Conservation (phyloP, 1,284 basidiomycete species). For the Boletus semigastroideus region DNA sequence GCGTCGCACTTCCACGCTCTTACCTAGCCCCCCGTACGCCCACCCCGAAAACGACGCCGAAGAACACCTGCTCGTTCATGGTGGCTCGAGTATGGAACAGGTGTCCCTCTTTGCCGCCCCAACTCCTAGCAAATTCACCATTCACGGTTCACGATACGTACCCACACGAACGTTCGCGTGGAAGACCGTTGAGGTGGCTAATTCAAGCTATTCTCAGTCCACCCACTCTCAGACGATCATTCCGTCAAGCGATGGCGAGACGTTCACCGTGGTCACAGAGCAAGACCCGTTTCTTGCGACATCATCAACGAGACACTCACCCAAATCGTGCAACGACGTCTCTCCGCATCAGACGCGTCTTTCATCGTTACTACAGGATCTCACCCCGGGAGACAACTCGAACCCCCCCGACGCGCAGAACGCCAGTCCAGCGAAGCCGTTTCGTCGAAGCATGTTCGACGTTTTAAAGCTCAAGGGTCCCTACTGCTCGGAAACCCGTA, state of each 20-base stretch:
- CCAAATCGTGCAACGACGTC: not conserved
- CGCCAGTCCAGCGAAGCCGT: slow-evolving; percentile 11
- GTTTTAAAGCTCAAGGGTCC: slow-evolving; percentile 21
- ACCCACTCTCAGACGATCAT: slow-evolving; percentile 15
- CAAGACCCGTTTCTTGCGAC: slow-evolving; percentile 25
- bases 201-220: not conserved
- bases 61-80: slow-evolving; percentile 12
- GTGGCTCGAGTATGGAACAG: slow-evolving; percentile 25
- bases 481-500: not conserved
- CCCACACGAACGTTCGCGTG: slow-evolving; percentile 14
- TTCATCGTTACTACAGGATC: slow-evolving; percentile 1
- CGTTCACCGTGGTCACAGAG: slow-evolving; percentile 24
- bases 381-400: not conserved
- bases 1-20: slow-evolving; percentile 22
- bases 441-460: slow-evolving; percentile 32
- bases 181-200: slow-evolving; percentile 5
- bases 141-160: slow-evolving; percentile 31
- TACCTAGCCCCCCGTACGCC: slow-evolving; percentile 41
- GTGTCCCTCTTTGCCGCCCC: slow-evolving; percentile 19
- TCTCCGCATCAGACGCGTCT: slow-evolving; percentile 6
- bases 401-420: not conserved
- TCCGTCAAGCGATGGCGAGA: slow-evolving; percentile 28
- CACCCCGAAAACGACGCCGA: slow-evolving; percentile 25
- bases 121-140: slow-evolving; percentile 37
- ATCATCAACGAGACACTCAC: not conserved